Evolutionary conservation across 345 rosid genomes (phyloP).

Genomic region (Populus alba): DNA sequence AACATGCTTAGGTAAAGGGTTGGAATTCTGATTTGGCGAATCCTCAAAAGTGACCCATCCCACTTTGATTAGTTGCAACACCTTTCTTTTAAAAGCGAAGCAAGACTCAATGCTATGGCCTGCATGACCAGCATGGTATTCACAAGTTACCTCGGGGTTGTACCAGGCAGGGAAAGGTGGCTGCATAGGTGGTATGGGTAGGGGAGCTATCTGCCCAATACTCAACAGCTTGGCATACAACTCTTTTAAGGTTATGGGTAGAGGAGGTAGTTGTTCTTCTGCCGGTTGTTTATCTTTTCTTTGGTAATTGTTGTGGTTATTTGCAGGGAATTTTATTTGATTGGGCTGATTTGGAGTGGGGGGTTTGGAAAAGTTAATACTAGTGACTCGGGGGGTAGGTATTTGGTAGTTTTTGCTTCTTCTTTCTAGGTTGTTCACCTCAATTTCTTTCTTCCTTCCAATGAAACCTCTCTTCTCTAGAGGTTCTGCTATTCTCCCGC

Average conservation of each 20-base stretch:
- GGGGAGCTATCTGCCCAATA: not conserved
- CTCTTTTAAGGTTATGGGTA: too few species aligned
- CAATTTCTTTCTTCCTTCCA: too few species aligned
- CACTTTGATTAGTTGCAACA: too few species aligned
- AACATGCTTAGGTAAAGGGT: not conserved
- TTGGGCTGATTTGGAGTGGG: rapidly evolving
- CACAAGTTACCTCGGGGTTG: not conserved
- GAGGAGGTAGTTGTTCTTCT: not conserved
- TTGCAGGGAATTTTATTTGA: not conserved
- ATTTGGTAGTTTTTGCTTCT: not conserved
- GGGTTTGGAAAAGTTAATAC: too few species aligned
- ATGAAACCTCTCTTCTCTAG: not conserved
- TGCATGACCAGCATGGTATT: not conserved
- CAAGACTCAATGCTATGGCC: not conserved
- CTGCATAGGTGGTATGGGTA: not conserved
- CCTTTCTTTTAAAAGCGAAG: rapidly evolving
- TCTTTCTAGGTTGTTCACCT: not conserved
- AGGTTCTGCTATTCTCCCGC: not conserved
- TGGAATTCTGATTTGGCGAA: rapidly evolving
- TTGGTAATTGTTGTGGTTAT: rapidly evolving
- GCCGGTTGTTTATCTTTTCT: rapidly evolving
- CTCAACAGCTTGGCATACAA: not conserved
- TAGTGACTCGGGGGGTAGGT: not conserved
- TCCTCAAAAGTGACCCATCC: not conserved
- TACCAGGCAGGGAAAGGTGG: not conserved